Conservation (phyloP, 192 early-diverging fungal species). For the Backusella mclennaniae region DNA sequence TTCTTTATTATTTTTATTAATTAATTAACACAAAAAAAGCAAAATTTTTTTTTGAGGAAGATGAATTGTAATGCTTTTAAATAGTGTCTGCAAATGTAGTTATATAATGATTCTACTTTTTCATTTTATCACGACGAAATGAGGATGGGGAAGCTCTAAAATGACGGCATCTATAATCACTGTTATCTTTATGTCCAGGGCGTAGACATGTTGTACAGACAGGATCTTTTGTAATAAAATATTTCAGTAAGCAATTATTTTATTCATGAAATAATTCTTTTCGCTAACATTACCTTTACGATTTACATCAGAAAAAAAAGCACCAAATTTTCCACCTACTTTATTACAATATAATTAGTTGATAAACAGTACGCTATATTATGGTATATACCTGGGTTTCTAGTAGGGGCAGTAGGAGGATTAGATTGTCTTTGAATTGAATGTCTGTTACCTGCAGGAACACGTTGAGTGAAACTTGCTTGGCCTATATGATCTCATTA, state of each 20-base stretch:
- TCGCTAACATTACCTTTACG: background rate
- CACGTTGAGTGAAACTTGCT: background rate
- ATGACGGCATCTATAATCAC: background rate
- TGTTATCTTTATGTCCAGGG: background rate
- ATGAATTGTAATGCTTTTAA: too few species aligned
- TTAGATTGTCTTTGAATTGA: background rate
- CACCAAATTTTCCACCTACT: background rate
- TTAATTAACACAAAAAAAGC: too few species aligned
- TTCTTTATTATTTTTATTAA: too few species aligned
- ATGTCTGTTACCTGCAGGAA: background rate
- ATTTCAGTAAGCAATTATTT: background rate
- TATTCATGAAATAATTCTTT: background rate
- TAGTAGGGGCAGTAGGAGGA: background rate
- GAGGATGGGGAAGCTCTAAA: background rate
- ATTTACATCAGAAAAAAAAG: background rate
- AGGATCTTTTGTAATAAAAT: background rate
- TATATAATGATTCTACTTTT: too few species aligned
- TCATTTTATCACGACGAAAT: too few species aligned
- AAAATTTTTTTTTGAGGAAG: too few species aligned
- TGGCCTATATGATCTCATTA: background rate
- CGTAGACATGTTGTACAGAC: background rate
- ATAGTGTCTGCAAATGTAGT: too few species aligned
- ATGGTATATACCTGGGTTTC: background rate
- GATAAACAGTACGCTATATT: background rate
- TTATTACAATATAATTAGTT: background rate